These are phyloP conservation scores for Colletotrichum musae DNA, from an alignment of 2,329 filamentous ascomycete species.

Conservation along the genomic window DNA sequence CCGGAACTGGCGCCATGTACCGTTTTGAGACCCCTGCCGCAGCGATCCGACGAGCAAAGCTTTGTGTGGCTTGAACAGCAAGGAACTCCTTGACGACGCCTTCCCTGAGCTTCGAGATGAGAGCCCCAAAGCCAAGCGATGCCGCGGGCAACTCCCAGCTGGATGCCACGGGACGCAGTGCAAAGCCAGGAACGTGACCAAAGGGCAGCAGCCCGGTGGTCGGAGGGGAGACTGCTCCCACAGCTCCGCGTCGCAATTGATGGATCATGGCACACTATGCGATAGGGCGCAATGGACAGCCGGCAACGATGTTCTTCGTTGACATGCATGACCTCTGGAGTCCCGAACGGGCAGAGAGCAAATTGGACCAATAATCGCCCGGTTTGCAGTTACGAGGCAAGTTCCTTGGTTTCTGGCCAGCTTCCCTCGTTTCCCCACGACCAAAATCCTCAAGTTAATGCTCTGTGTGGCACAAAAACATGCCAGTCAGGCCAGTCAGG, in stretches of 20 bases:
- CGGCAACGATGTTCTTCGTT: slow-evolving; percentile 8
- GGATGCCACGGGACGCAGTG: slow-evolving; percentile 9
- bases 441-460: slow-evolving; percentile 29
- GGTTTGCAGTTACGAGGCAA: slow-evolving; percentile 27
- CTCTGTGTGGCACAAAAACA: slow-evolving; percentile 21
- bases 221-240: slow-evolving; percentile 16
- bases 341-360: slow-evolving; percentile 2
- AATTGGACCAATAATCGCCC: slow-evolving; percentile 38
- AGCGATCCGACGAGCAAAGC: slow-evolving; percentile 16
- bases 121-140: slow-evolving; percentile 21
- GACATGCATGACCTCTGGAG: slow-evolving; percentile 24
- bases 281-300: slow-evolving; percentile 32
- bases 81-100: slow-evolving; percentile 25
- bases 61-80: slow-evolving; percentile 10
- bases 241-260: slow-evolving; percentile 1
- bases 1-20: slow-evolving; percentile 23
- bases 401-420: slow-evolving; percentile 30
- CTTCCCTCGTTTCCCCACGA: slow-evolving; percentile 27
- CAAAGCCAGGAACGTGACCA: slow-evolving; percentile 32
- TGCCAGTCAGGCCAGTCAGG: slow-evolving; percentile 15
- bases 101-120: slow-evolving; percentile 30
- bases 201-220: slow-evolving; percentile 20
- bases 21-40: slow-evolving; percentile 19
- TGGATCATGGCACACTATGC: slow-evolving; percentile 6
- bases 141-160: slow-evolving; percentile 24